Evolutionary conservation across 2,329 filamentous ascomycete species (phyloP), one percentile per base, ranked within the genome.

Genomic region (Penicillium vulpinum): DNA sequence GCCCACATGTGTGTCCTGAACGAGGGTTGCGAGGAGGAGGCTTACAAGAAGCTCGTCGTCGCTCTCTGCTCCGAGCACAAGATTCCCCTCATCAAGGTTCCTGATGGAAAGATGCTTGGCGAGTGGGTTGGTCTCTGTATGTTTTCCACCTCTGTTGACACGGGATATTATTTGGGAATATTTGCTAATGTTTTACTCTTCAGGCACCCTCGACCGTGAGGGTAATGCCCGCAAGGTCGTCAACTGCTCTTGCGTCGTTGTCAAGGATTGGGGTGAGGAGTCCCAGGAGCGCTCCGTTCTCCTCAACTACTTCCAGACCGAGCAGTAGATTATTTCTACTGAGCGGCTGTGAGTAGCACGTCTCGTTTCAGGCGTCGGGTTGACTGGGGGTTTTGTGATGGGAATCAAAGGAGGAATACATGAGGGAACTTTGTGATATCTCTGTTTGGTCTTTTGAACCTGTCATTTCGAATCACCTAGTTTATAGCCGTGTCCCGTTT

Each of bases 241-340:
- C 85, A 99, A 99, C 90, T 99, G 94, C 92, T 97, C 93, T 77
- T 97, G 94, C 86, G 94, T 99, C 75, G 94, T 99, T 64, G 94
- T 99, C 76, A 93, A 94, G 85, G 92, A 99, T 82, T 99, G 94
- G 94, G 94, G 94, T 87, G 94, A 97, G 88, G 94, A 99, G 86
- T 95, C 90, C 70, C 92, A 96, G 85, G 94, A 99, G 88, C 92
- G 94, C 78, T 91, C 88, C 76, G 92, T 97, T 82, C 90, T 99
- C 79, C 91, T 99, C 81, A 96, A 99, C 89, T 99, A 99, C 90
- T 97, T 99, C 92, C 90, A 96, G 85, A 96, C 92, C 79, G 78
- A 80, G 76, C 77, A 80, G 71, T 80, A 80, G 65, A 75, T 65
- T 62, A 57, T 56, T 46, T 43, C 39, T 44, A 46, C 40, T 38